A percentile compares a stretch with the other conserved stretches of the same genome.
These are phyloP conservation scores for Pythium phragmiticola DNA, from an alignment of 352 stramenopile species.

Conservation along the genomic window DNA sequence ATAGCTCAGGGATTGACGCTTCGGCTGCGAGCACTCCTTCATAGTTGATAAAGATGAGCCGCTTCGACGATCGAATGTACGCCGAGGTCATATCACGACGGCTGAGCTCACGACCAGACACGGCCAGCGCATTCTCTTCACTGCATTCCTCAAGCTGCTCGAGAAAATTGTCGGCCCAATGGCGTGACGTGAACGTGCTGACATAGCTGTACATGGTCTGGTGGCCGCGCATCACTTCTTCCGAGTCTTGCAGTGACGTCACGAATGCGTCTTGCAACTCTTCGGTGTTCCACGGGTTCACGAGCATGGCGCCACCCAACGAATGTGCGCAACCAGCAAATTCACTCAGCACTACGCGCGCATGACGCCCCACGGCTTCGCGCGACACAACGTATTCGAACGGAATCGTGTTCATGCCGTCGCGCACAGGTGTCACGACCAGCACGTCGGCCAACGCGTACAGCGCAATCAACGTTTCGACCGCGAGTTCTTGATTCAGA, in stretches of 20 bases:
- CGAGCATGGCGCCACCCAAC: conserved; percentile 73
- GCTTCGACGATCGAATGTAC: conserved; percentile 63
- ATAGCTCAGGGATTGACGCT: conserved; percentile 83
- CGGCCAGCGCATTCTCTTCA: conserved; percentile 66
- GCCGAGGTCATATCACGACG: conserved; percentile 86
- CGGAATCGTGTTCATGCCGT: conserved; percentile 91
- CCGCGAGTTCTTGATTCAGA: conserved; percentile 85
- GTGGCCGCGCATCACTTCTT: conserved; percentile 69
- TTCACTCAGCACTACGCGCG: conserved; percentile 89
- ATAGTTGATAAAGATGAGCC: conserved; percentile 89
- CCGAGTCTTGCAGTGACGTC: conserved; percentile 50
- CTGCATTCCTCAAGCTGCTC: conserved; percentile 77
- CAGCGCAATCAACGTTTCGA: conserved; percentile 87
- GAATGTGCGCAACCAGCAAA: conserved; percentile 90
- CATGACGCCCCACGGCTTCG: conserved; percentile 59
- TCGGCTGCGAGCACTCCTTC: conserved; percentile 85
- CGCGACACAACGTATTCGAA: conserved; percentile 91
- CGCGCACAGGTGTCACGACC: conserved; percentile 83
- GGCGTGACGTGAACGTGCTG: conserved; percentile 67
- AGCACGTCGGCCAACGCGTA: conserved; percentile 84
- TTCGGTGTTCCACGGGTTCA: conserved; percentile 89
- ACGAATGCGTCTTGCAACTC: conserved; percentile 60
- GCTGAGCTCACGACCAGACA: conserved; percentile 73
- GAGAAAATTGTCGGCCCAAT: conserved; percentile 81
- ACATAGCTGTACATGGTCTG: conserved; percentile 86